phyloP scores from a whole-genome alignment of 2,329 filamentous ascomycete species.

The Cordyceps cicadae region DNA sequence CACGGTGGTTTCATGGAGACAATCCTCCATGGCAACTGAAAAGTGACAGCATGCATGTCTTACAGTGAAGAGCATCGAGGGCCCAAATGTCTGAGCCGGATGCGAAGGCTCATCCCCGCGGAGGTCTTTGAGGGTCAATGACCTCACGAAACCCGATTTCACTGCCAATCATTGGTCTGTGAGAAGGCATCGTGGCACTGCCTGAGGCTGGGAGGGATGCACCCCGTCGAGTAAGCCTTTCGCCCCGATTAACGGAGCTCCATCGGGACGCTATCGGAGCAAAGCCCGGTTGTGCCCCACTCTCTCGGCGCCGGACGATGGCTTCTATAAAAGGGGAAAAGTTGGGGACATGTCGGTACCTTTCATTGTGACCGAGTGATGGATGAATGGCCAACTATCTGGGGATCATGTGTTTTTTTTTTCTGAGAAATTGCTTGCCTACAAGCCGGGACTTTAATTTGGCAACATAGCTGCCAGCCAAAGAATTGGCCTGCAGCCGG shows the following conservation, averaged over 20 bases:
- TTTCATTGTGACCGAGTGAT: too few species aligned
- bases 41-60: slow-evolving; percentile 2
- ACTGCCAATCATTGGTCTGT: not conserved
- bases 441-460: too few species aligned
- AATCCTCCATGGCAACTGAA: not conserved
- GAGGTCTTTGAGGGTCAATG: not conserved
- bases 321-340: not conserved
- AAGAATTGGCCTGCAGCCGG: too few species aligned
- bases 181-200: not conserved
- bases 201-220: not conserved
- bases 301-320: slow-evolving; percentile 1
- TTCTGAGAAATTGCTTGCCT: too few species aligned
- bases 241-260: slow-evolving; percentile 3
- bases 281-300: slow-evolving; percentile 3
- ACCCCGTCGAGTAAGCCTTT: not conserved
- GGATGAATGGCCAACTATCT: too few species aligned
- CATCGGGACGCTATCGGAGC: slow-evolving; percentile 1
- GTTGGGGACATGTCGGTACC: not conserved
- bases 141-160: not conserved
- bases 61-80: not conserved
- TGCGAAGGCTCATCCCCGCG: too few species aligned
- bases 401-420: too few species aligned
- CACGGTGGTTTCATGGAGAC: not conserved
- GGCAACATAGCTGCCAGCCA: too few species aligned
- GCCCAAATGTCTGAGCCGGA: not conserved